A percentile compares a stretch with the other conserved stretches of the same genome.
Evolutionary conservation across 352 stramenopile species (phyloP).

Genomic region (Globisporangium recalcitrans): DNA sequence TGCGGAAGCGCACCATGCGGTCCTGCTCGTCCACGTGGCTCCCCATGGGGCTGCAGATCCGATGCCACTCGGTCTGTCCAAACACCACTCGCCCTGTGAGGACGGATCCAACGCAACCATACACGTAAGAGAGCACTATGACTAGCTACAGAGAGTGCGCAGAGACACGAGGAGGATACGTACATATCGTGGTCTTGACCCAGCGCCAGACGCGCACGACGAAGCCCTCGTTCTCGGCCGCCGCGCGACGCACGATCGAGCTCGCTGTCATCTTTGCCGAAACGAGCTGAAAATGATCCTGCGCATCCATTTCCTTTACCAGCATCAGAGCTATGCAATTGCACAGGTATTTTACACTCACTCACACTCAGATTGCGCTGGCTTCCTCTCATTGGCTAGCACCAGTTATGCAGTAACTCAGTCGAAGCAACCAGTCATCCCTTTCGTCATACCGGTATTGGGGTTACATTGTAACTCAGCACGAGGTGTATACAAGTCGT

Average conservation of each 20-base stretch:
- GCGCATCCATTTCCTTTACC: no score
- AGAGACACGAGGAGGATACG: no score
- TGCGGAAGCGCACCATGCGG: conserved; percentile 70
- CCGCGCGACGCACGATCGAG: conserved; percentile 50
- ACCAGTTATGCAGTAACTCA: neutral
- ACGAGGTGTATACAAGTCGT: no score
- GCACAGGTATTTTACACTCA: neutral
- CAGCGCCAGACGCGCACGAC: conserved; percentile 63
- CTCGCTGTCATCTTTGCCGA: conserved; percentile 53
- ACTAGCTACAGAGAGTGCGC: no score
- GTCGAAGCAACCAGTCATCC: no score
- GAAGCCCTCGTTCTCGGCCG: conserved; percentile 45
- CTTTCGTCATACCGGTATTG: no score
- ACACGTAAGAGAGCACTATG: no score
- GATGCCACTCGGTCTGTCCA: conserved; percentile 69
- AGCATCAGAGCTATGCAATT: neutral
- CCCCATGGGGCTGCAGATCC: conserved; percentile 41
- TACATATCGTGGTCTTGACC: conserved; percentile 46
- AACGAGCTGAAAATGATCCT: no score
- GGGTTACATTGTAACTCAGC: no score
- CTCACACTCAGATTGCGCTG: neutral
- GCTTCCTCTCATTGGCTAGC: neutral
- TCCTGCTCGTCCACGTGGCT: conserved; percentile 47
- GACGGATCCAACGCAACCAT: no score
- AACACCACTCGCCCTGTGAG: conserved; percentile 54